Evolutionary conservation across 306 rosid species (phyloP).

Genomic region (Aeschynomene evenia): DNA sequence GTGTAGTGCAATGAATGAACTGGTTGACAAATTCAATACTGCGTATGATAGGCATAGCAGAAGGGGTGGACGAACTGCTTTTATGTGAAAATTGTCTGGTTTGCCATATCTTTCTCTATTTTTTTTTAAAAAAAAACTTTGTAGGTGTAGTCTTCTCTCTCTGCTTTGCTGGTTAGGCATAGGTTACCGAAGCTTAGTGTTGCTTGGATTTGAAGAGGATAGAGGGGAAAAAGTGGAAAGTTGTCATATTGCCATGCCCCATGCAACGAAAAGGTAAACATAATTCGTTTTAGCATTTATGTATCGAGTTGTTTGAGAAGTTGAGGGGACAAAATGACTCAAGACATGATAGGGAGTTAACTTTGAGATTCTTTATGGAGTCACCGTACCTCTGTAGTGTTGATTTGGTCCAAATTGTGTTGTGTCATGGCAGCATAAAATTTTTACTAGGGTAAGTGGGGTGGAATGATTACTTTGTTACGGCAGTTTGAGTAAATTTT

Average conservation of each 20-base stretch:
- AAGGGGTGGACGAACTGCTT: conserved; percentile 89
- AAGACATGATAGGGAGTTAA: conserved; percentile 18
- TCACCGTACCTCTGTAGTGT: conserved; percentile 1
- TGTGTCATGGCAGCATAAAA: not conserved
- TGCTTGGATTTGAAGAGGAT: conserved; percentile 28
- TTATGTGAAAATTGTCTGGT: conserved; percentile 52
- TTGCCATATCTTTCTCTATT: conserved; percentile 9
- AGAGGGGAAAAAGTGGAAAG: conserved; percentile 1
- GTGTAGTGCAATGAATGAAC: conserved; percentile 54
- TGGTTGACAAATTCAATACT: conserved; percentile 80
- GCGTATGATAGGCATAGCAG: conserved; percentile 92
- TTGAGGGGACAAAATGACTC: conserved; percentile 17
- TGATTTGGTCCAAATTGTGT: not conserved
- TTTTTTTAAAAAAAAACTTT: conserved; percentile 6
- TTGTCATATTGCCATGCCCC: conserved; percentile 13
- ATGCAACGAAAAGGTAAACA: not conserved
- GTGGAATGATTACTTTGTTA: conserved; percentile 6
- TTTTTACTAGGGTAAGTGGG: not conserved
- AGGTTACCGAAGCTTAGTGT: conserved; percentile 24
- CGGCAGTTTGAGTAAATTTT: not conserved
- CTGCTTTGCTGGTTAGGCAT: conserved; percentile 26
- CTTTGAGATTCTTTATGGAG: conserved; percentile 14
- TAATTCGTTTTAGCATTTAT: conserved; percentile 2
- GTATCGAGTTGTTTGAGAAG: not conserved
- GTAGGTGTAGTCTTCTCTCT: not conserved